Percentiles rank a stretch among this genome's conserved stretches.
phyloP scores from a whole-genome alignment of 306 rosid species.

The Comarum palustre region DNA sequence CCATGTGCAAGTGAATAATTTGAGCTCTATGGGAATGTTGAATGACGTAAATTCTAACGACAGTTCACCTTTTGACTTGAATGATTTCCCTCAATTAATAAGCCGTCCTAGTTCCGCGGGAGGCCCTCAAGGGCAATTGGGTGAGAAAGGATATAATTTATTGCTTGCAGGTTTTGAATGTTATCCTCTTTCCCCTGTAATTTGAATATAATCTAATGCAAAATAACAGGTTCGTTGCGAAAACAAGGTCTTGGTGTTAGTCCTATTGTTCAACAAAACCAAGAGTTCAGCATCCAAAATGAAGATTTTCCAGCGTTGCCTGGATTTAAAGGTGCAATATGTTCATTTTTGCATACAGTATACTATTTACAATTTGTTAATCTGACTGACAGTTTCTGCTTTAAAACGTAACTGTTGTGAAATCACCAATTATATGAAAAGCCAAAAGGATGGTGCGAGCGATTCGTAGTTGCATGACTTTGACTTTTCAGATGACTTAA shows the following conservation, averaged over 20 bases:
- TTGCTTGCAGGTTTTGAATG: background rate
- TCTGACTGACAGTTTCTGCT: background rate
- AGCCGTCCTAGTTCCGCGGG: conserved; percentile 98
- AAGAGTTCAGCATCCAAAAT: conserved; percentile 94
- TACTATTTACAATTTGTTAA: background rate
- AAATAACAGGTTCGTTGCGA: conserved; percentile 77
- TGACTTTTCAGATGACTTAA: background rate
- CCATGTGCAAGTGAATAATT: conserved; percentile 73
- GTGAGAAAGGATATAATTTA: conserved; percentile 37
- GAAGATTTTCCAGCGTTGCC: conserved; percentile 99
- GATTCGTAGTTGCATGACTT: background rate
- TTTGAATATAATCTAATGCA: conserved; percentile 19
- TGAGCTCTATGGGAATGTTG: conserved; percentile 88
- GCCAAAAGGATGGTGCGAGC: background rate
- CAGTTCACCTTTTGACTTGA: conserved; percentile 79
- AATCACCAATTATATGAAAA: background rate
- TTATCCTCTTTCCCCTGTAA: background rate
- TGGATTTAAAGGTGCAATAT: conserved; percentile 77
- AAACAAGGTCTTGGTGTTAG: conserved; percentile 91
- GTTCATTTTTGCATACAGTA: conserved; percentile 19
- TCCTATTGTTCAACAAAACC: conserved; percentile 96
- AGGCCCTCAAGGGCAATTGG: conserved; percentile 95
- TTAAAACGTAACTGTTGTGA: background rate
- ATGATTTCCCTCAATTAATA: conserved; percentile 86
- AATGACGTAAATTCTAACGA: conserved; percentile 84